Conservation (phyloP, 495 filamentous ascomycete genomes). For the Penicillium crystallinum region DNA sequence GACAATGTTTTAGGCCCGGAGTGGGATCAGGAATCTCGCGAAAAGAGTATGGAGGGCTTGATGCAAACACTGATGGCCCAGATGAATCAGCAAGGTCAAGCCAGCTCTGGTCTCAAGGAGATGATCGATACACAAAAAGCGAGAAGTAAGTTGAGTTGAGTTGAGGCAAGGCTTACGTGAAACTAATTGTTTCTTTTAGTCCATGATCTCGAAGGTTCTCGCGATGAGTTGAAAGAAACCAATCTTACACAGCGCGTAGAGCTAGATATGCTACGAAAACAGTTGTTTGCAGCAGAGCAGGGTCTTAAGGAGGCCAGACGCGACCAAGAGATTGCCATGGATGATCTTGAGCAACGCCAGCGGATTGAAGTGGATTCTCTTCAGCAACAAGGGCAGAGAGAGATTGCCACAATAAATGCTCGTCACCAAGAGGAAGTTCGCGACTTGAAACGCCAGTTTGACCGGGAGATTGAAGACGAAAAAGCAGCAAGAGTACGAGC, state of each 20-base stretch:
- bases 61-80: constrained; percentile 55
- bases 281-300: constrained; percentile 37
- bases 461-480: constrained; percentile 62
- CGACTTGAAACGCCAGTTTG: constrained; percentile 42
- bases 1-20: constrained; percentile 46
- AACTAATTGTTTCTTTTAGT: constrained; percentile 42
- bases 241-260: constrained; percentile 55
- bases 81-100: constrained; percentile 56
- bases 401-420: constrained; percentile 33
- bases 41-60: constrained; percentile 61
- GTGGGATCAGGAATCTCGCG: constrained; percentile 64
- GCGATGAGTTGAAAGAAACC: constrained; percentile 49
- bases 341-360: constrained; percentile 50
- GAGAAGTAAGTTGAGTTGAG: constrained; percentile 52
- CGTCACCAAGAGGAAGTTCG: constrained; percentile 48
- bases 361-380: constrained; percentile 43
- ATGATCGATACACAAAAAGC: constrained; percentile 64
- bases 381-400: constrained; percentile 36
- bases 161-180: background rate
- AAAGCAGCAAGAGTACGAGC: constrained; percentile 54
- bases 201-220: constrained; percentile 57
- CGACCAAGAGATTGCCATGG: constrained; percentile 52
- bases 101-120: constrained; percentile 61
- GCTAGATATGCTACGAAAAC: constrained; percentile 50
- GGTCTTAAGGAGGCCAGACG: constrained; percentile 47